Percentiles rank a stretch among this genome's conserved stretches.
Conservation (phyloP, 2,329 filamentous ascomycete genomes). For the Fusarium sp. region DNA sequence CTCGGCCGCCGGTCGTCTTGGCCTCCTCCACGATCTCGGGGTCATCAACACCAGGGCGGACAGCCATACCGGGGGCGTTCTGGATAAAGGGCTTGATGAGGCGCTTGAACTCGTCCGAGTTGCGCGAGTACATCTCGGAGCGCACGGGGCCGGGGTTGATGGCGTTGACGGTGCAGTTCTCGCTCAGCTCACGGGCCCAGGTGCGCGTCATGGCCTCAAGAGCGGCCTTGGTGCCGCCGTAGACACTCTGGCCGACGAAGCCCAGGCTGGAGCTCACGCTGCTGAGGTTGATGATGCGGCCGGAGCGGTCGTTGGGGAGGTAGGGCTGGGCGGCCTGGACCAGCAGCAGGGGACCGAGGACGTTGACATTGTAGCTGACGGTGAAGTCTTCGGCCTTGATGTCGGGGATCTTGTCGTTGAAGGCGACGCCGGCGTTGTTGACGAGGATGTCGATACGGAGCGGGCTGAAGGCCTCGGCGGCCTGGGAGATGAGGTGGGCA, state of each 20-base stretch:
- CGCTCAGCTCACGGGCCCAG: conserved; percentile 68
- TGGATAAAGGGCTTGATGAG: conserved; percentile 51
- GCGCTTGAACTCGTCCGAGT: conserved; percentile 48
- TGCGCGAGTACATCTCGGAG: conserved; percentile 63
- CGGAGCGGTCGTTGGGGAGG: conserved; percentile 79
- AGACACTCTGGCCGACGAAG: conserved; percentile 67
- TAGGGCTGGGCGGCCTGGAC: conserved; percentile 79
- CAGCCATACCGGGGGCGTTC: conserved; percentile 48
- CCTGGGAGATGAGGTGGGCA: conserved; percentile 45
- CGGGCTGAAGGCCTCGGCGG: conserved; percentile 42
- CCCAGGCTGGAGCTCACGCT: conserved; percentile 65
- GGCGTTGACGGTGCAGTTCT: conserved; percentile 67
- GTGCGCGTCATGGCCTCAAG: conserved; percentile 70
- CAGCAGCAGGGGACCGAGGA: conserved; percentile 83
- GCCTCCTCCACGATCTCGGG: conserved; percentile 48
- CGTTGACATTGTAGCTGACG: conserved; percentile 82
- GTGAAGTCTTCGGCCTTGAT: conserved; percentile 77
- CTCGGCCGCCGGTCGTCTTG: conserved; percentile 46
- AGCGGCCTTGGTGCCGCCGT: conserved; percentile 69
- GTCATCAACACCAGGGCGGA: conserved; percentile 43
- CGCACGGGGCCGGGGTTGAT: conserved; percentile 70
- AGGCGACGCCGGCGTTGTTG: conserved; percentile 83
- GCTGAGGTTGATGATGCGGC: conserved; percentile 68
- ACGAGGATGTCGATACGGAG: conserved; percentile 75
- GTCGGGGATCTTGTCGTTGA: conserved; percentile 75